These are phyloP conservation scores for Eutrema japonicum DNA, from an alignment of 345 rosid genomes.

Conservation along the genomic window DNA sequence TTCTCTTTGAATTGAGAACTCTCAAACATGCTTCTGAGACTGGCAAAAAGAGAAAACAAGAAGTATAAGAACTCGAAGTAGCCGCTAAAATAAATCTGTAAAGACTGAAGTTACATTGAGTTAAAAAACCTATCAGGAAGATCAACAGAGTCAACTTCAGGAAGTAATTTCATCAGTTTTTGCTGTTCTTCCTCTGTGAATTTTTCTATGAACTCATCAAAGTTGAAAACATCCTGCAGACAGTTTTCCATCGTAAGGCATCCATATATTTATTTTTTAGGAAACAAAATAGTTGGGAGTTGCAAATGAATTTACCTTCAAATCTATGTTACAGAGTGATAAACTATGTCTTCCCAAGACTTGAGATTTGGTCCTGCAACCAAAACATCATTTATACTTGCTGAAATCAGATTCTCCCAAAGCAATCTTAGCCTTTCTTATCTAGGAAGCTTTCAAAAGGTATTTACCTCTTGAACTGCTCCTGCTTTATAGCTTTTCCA, in stretches of 20 bases:
- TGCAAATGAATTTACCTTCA: slow-evolving; percentile 62
- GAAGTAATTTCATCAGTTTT: slow-evolving; percentile 69
- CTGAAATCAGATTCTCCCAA: slow-evolving; percentile 1
- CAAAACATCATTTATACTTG: slow-evolving; percentile 10
- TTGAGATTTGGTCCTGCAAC: slow-evolving; percentile 73
- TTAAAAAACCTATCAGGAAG: slow-evolving; percentile 61
- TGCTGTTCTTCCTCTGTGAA: slow-evolving; percentile 80
- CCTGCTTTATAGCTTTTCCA: slow-evolving; percentile 47
- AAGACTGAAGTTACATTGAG: slow-evolving; percentile 15
- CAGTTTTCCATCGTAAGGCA: neutral
- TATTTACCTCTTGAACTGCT: slow-evolving; percentile 69
- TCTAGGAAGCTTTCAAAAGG: neutral
- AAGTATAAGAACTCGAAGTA: slow-evolving; percentile 15
- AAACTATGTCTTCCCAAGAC: slow-evolving; percentile 60
- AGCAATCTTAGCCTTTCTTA: slow-evolving; percentile 6
- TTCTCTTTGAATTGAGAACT: slow-evolving; percentile 82
- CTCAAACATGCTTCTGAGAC: slow-evolving; percentile 79
- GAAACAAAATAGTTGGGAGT: slow-evolving; percentile 16
- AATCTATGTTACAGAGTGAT: slow-evolving; percentile 71
- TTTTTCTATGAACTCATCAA: slow-evolving; percentile 66
- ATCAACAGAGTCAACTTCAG: slow-evolving; percentile 60
- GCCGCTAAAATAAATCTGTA: neutral
- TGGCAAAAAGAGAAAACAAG: slow-evolving; percentile 46
- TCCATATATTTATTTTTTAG: neutral
- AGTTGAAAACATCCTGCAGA: slow-evolving; percentile 73